These are phyloP conservation scores for Suhomyces vadensis DNA, from an alignment of 805 yeast species.

Conservation along the genomic window DNA sequence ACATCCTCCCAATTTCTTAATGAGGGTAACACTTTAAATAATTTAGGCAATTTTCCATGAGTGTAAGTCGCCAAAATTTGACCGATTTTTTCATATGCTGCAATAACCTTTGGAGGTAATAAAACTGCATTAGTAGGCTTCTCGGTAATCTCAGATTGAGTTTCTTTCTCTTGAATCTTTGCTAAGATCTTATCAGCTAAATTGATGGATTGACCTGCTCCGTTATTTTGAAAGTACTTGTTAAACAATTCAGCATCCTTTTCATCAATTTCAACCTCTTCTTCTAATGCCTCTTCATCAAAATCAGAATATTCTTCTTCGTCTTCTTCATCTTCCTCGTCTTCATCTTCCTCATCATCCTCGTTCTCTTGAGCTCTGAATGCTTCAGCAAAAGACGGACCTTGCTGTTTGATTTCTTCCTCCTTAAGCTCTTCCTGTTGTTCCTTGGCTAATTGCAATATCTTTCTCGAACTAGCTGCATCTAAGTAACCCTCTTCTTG, in stretches of 20 bases:
- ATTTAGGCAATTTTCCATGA: slow-evolving; percentile 95
- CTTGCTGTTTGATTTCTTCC: slow-evolving; percentile 53
- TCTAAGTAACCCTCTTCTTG: slow-evolving; percentile 70
- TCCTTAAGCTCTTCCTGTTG: slow-evolving; percentile 86
- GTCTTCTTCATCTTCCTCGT: slow-evolving; percentile 42
- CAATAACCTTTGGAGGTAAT: slow-evolving; percentile 94
- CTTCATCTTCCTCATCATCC: slow-evolving; percentile 32
- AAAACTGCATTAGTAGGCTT: slow-evolving; percentile 70
- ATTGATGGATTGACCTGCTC: slow-evolving; percentile 51
- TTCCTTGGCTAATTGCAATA: slow-evolving; percentile 83
- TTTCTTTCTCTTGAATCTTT: slow-evolving; percentile 75
- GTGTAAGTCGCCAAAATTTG: slow-evolving; percentile 83
- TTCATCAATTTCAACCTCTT: slow-evolving; percentile 68
- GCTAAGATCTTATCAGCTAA: slow-evolving; percentile 95
- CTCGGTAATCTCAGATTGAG: slow-evolving; percentile 21
- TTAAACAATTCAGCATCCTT: slow-evolving; percentile 85
- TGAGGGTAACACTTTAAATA: slow-evolving; percentile 92
- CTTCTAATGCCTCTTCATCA: slow-evolving; percentile 54
- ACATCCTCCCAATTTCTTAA: slow-evolving; percentile 95
- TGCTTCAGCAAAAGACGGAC: slow-evolving; percentile 21
- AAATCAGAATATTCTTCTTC: slow-evolving; percentile 58
- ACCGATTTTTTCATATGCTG: slow-evolving; percentile 91
- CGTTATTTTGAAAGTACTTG: slow-evolving; percentile 57
- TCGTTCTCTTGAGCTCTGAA: slow-evolving; percentile 20
- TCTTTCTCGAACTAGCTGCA: slow-evolving; percentile 78